Evolutionary conservation across 495 filamentous ascomycete genomes (phyloP).

Genomic region (Penicillium simplicissimum): DNA sequence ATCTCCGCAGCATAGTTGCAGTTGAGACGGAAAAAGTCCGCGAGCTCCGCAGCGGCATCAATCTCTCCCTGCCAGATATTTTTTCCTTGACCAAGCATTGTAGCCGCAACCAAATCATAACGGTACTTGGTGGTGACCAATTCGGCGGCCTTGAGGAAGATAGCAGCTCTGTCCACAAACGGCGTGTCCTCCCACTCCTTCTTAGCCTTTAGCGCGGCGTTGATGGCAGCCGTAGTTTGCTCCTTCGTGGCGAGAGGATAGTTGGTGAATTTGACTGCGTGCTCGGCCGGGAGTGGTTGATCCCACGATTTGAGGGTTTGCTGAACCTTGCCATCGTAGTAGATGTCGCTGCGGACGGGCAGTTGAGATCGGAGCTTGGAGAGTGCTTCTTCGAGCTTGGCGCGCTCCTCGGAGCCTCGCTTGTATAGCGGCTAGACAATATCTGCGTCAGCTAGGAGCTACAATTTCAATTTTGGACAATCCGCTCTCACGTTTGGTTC

Average conservation of each 20-base stretch:
- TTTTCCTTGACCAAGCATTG: constrained; percentile 95
- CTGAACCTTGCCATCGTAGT: constrained; percentile 60
- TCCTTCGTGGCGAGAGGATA: constrained; percentile 72
- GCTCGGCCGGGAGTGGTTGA: constrained; percentile 75
- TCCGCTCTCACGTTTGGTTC: constrained; percentile 36
- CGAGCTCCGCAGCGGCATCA: constrained; percentile 87
- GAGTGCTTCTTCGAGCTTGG: constrained; percentile 64
- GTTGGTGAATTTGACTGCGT: constrained; percentile 66
- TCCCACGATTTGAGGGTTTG: constrained; percentile 26
- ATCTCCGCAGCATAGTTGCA: constrained; percentile 75
- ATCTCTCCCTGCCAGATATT: constrained; percentile 98
- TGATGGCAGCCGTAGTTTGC: constrained; percentile 72
- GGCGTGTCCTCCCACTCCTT: constrained; percentile 77
- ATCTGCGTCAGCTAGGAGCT: neutral
- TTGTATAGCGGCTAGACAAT: constrained; percentile 66
- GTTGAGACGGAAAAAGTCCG: constrained; percentile 86
- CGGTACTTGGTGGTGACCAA: constrained; percentile 85
- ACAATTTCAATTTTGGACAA: neutral
- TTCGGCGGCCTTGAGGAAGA: constrained; percentile 94
- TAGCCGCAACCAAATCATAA: constrained; percentile 90
- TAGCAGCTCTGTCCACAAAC: constrained; percentile 83
- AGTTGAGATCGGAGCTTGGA: constrained; percentile 49
- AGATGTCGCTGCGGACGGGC: constrained; percentile 46
- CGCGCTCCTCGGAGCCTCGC: constrained; percentile 69
- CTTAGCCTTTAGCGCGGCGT: constrained; percentile 79